Evolutionary conservation across 257 asterid species (phyloP).

Genomic region (Fraxinus pennsylvanica): DNA sequence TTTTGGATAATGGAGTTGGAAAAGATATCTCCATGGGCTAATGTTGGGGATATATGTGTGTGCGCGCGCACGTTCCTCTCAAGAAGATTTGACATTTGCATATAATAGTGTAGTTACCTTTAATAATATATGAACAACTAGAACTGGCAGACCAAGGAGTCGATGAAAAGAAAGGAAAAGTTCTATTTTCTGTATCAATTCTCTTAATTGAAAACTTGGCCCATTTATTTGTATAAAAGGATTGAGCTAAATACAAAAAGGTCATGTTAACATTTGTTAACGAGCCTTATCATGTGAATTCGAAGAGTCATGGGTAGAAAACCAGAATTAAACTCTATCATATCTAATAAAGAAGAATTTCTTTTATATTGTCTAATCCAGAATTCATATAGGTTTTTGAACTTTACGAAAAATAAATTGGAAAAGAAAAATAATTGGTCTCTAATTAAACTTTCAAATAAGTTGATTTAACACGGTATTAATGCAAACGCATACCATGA

Average conservation of each 20-base stretch:
- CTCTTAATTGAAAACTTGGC: not conserved
- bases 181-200: slow-evolving; percentile 6
- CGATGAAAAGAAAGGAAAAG: not conserved
- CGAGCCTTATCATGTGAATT: too few species aligned
- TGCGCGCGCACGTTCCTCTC: not conserved
- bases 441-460: not conserved
- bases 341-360: not conserved
- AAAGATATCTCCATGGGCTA: not conserved
- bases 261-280: too few species aligned
- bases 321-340: not conserved
- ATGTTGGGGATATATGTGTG: slow-evolving; percentile 26
- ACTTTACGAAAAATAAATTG: too few species aligned
- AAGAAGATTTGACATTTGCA: not conserved
- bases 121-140: too few species aligned
- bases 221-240: too few species aligned
- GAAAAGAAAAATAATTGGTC: not conserved
- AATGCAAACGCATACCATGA: not conserved
- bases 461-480: too few species aligned
- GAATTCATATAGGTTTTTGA: not conserved
- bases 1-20: not conserved
- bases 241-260: too few species aligned
- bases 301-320: not conserved
- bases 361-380: not conserved
- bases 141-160: too few species aligned
- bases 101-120: too few species aligned